Evolutionary conservation across 257 asterid species (phyloP).

Genomic region (Primulina huaijiensis): DNA sequence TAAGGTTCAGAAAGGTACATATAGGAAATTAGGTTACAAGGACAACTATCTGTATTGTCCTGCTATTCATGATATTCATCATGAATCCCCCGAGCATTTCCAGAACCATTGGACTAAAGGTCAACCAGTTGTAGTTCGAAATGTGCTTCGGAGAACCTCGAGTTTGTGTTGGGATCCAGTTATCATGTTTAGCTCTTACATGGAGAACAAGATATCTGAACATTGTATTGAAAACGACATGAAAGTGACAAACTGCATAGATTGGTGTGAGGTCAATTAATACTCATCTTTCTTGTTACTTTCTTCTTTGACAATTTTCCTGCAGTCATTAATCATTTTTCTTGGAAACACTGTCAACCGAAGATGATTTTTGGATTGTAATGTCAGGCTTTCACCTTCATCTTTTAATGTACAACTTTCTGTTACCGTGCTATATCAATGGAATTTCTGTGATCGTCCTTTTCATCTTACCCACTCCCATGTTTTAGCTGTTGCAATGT

Average conservation of each 20-base stretch:
- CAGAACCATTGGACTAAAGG: conserved; percentile 90
- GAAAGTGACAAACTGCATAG: conserved; percentile 48
- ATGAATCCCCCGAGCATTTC: conserved; percentile 69
- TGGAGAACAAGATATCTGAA: conserved; percentile 61
- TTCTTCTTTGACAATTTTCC: conserved; percentile 16
- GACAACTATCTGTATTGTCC: conserved; percentile 71
- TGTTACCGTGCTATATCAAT: conserved; percentile 15
- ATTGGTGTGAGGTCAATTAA: conserved; percentile 92
- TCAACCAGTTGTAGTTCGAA: conserved; percentile 83
- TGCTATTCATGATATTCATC: conserved; percentile 54
- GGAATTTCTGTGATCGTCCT: conserved; percentile 4
- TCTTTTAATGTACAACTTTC: conserved; percentile 9
- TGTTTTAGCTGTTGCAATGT: conserved; percentile 17
- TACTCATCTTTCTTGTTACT: neutral
- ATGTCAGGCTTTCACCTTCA: neutral
- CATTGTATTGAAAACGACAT: conserved; percentile 38
- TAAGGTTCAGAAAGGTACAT: conserved; percentile 33
- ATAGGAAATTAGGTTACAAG: conserved; percentile 44
- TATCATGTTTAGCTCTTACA: conserved; percentile 63
- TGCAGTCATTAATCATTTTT: neutral
- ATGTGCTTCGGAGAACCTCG: conserved; percentile 49
- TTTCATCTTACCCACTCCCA: conserved; percentile 3
- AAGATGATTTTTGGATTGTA: conserved; percentile 1
- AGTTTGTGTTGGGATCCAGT: conserved; percentile 85
- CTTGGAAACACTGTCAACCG: neutral